A percentile compares a stretch with the other conserved stretches of the same genome.
These are phyloP conservation scores for Conticribra weissflogii DNA, from an alignment of 108 stramenopile genomes.

Conservation along the genomic window DNA sequence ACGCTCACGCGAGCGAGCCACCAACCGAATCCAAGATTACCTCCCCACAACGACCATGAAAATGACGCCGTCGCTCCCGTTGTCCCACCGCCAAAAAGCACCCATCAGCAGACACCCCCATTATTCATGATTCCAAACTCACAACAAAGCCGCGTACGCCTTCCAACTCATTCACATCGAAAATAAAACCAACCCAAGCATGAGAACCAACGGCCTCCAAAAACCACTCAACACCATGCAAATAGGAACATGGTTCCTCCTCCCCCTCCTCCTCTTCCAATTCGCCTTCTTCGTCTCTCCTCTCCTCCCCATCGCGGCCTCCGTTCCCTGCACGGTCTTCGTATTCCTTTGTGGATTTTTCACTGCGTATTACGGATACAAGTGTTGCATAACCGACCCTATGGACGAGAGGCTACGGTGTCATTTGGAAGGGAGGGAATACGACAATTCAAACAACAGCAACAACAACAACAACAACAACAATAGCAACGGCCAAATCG, in stretches of 20 bases:
- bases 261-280: slow-evolving; percentile 65
- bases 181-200: no score
- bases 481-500: background rate
- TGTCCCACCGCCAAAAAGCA: no score
- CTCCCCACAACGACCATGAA: no score
- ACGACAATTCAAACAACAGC: slow-evolving; percentile 18
- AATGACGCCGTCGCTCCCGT: no score
- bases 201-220: slow-evolving; percentile 67
- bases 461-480: background rate
- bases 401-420: slow-evolving; percentile 60
- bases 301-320: slow-evolving; percentile 62
- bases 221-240: slow-evolving; percentile 71
- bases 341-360: slow-evolving; percentile 37
- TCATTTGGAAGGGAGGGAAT: slow-evolving; percentile 38
- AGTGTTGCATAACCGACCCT: slow-evolving; percentile 57
- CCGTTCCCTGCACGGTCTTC: slow-evolving; percentile 62
- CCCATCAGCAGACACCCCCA: no score
- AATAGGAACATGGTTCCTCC: slow-evolving; percentile 78
- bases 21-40: no score
- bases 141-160: no score
- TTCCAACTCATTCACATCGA: no score
- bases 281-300: slow-evolving; percentile 70
- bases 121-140: no score
- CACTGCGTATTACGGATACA: slow-evolving; percentile 58
- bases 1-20: no score